Percentiles rank a stretch among this genome's conserved stretches.
Evolutionary conservation across 2,329 filamentous ascomycete species (phyloP).

Genomic region (Paecilomyces sp.): DNA sequence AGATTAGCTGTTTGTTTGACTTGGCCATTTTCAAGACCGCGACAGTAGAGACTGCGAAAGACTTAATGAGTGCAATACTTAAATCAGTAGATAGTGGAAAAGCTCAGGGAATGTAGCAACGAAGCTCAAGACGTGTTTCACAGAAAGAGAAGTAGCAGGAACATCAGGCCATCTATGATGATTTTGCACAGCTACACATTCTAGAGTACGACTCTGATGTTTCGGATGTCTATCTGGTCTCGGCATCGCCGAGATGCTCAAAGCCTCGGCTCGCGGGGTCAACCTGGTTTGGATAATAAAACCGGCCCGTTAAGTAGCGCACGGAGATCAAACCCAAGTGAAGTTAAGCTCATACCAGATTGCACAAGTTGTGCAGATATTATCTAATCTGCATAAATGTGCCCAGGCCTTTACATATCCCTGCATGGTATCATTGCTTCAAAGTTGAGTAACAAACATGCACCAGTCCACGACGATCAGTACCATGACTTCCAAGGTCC

Average conservation of each 20-base stretch:
- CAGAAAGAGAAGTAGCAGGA: neutral
- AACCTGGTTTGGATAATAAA: neutral
- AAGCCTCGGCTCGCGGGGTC: neutral
- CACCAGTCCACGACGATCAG: neutral
- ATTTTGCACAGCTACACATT: neutral
- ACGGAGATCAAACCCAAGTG: neutral
- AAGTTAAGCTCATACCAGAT: neutral
- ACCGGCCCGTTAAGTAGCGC: neutral
- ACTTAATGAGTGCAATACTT: neutral
- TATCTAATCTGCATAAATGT: neutral
- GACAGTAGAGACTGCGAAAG: neutral
- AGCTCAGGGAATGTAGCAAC: neutral
- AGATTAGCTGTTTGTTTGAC: conserved; percentile 30
- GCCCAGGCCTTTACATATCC: neutral
- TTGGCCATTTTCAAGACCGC: conserved; percentile 11
- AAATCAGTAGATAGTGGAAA: no score
- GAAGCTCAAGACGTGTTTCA: neutral
- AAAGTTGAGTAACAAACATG: no score
- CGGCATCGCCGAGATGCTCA: neutral
- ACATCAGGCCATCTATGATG: neutral
- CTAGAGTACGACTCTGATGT: neutral
- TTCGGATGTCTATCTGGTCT: neutral
- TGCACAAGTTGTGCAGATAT: neutral
- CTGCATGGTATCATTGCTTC: neutral
- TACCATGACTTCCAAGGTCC: neutral